Evolutionary conservation across 257 asterid genomes (phyloP), one percentile per base, ranked within the genome.

Genomic region (Leonotis leonurus): DNA sequence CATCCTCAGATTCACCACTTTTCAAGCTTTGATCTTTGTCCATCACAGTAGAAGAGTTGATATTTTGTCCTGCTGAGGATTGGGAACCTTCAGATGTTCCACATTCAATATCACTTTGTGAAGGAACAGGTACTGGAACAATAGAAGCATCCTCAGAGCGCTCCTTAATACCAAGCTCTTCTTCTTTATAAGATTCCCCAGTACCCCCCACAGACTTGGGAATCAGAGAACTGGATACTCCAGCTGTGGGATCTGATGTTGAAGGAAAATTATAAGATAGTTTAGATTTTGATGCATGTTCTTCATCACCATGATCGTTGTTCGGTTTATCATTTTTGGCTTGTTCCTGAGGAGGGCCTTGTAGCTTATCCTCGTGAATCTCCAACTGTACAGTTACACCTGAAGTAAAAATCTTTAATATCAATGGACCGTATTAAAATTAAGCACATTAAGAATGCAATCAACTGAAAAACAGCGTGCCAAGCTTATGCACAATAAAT

Each of bases 51-150:
- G 67, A 69, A n/a, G 66, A 69, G 48, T 39, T 57, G 60, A 56
- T 67, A 29, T 51, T 65, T 54, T 27, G 8, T 58, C 25, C 46
- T 22, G 53, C 51, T 29, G 56, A 40, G 26, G 52, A 40, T 48
- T 51, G 70, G 29, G 79, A 36, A 45, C 30, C 77, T 56, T 45
- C 80, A 45, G 79, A 75, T 56, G 60, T 44, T 59, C 49, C 54
- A 25, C 10, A 40, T 44, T 44, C 39, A 71, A 56, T 69, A 22
- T 62, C 70, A 69, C 29, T 72, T 37, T 20, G 73, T 35, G 74
- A 51, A 45, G 53, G 37, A 64, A 64, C 65, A 7, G 69, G 65
- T 17, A 63, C 21, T 53, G 82, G 73, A 70, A 61, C 65, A 60
- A 57, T 18, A 63, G 83, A 68, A 30, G 30, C 46, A 68, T 60